Conservation (phyloP, 2,329 filamentous ascomycete species). For the Scytalidium lignicola region DNA sequence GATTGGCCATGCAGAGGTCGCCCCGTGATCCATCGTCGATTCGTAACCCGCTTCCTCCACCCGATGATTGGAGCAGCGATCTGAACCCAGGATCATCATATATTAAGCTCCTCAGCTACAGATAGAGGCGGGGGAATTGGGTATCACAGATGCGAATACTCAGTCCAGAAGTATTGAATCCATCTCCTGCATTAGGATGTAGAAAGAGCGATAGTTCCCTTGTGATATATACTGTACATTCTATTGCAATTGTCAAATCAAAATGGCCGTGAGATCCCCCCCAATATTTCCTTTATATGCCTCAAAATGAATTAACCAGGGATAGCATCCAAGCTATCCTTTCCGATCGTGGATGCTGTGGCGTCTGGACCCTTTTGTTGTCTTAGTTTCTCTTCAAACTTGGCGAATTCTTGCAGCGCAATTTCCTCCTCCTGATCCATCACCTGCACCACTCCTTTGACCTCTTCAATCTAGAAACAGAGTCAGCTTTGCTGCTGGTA, state of each 20-base stretch:
- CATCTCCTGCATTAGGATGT: too few species aligned
- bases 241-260: too few species aligned
- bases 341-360: not conserved
- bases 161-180: not conserved
- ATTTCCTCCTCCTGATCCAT: slow-evolving; percentile 87
- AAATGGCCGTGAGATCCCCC: too few species aligned
- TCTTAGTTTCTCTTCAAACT: slow-evolving; percentile 78
- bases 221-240: not conserved
- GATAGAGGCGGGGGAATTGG: not conserved
- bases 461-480: slow-evolving; percentile 74
- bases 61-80: not conserved
- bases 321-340: too few species aligned
- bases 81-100: not conserved
- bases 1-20: not conserved
- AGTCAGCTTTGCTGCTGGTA: not conserved
- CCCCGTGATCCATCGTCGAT: not conserved
- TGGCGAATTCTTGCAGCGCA: slow-evolving; percentile 77
- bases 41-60: not conserved
- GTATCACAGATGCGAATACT: not conserved
- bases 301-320: too few species aligned
- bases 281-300: too few species aligned
- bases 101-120: not conserved
- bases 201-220: too few species aligned
- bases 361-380: slow-evolving; percentile 39
- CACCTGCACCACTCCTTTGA: slow-evolving; percentile 83